Conservation (phyloP, 352 stramenopile genomes). For the Plasmopara muralis region DNA sequence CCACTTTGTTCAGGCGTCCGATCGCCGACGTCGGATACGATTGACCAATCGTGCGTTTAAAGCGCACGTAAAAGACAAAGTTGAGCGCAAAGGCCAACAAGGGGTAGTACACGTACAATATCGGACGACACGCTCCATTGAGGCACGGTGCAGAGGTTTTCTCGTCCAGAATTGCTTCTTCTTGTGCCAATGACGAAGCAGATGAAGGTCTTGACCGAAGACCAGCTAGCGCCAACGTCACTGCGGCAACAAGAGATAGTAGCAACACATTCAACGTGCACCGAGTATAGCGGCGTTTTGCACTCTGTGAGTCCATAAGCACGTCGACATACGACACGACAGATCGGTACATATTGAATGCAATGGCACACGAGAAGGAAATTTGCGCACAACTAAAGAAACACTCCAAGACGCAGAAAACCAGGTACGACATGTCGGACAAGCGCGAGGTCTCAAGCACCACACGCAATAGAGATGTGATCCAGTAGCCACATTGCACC, state of each 20-base stretch:
- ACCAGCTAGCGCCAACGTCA: slow-evolving; percentile 55
- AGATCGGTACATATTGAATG: slow-evolving; percentile 76
- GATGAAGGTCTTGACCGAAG: slow-evolving; percentile 30
- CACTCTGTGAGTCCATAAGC: slow-evolving; percentile 57
- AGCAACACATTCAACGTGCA: slow-evolving; percentile 69
- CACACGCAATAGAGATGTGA: slow-evolving; percentile 55
- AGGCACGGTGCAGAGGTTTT: slow-evolving; percentile 56
- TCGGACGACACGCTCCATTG: slow-evolving; percentile 57
- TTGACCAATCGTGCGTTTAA: slow-evolving; percentile 66
- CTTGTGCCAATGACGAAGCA: slow-evolving; percentile 11
- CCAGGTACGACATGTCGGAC: slow-evolving; percentile 41
- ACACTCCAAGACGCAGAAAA: slow-evolving; percentile 66
- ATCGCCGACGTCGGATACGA: slow-evolving; percentile 66
- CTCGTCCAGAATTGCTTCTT: slow-evolving; percentile 28
- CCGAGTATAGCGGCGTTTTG: slow-evolving; percentile 44
- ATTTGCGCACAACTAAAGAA: slow-evolving; percentile 79
- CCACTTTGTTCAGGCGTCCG: slow-evolving; percentile 56
- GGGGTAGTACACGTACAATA: slow-evolving; percentile 76
- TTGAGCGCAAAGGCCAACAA: slow-evolving; percentile 66
- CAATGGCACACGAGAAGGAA: slow-evolving; percentile 70
- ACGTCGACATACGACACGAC: slow-evolving; percentile 73
- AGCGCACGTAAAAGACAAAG: slow-evolving; percentile 73
- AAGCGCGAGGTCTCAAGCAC: slow-evolving; percentile 40
- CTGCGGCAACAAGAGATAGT: slow-evolving; percentile 45
- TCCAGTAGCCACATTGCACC: slow-evolving; percentile 68